phyloP scores from a whole-genome alignment of 768 basidiomycete species.

The Boletus coccyginus region DNA sequence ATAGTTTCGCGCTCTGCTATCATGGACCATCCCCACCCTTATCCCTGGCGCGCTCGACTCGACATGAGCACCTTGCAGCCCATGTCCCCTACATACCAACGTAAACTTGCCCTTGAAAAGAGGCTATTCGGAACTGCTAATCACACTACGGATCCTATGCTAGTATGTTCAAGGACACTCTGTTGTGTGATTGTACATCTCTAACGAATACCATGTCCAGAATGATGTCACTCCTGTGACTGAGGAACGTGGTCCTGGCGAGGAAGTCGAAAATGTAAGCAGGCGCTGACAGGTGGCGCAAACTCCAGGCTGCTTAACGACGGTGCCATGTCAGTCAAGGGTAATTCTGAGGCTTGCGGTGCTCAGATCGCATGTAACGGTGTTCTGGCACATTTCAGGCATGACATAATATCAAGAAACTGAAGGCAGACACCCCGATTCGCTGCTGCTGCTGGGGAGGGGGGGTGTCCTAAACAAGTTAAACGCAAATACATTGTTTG shows the following conservation, averaged over 20 bases:
- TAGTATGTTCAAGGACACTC: not conserved
- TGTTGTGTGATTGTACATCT: not conserved
- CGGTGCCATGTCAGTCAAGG: not conserved
- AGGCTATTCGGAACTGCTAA: no score
- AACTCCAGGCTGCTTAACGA: not conserved
- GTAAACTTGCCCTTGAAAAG: not conserved
- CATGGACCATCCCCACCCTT: no score
- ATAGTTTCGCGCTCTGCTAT: not conserved
- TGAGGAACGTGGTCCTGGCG: no score
- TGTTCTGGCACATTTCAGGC: not conserved
- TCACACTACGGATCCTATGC: not conserved
- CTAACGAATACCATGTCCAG: not conserved
- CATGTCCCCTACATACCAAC: no score
- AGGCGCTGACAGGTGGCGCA: not conserved
- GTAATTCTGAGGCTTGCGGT: not conserved
- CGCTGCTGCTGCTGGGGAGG: not conserved
- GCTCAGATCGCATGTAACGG: not conserved
- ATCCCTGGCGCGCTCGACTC: no score
- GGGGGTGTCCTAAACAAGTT: not conserved
- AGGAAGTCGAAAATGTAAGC: not conserved
- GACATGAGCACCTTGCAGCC: not conserved
- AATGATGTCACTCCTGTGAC: not conserved
- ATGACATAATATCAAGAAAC: not conserved
- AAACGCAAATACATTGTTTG: not conserved
- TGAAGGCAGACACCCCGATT: not conserved